phyloP scores from a whole-genome alignment of 2,329 filamentous ascomycete species.

The Coleophoma eucalyptorum region DNA sequence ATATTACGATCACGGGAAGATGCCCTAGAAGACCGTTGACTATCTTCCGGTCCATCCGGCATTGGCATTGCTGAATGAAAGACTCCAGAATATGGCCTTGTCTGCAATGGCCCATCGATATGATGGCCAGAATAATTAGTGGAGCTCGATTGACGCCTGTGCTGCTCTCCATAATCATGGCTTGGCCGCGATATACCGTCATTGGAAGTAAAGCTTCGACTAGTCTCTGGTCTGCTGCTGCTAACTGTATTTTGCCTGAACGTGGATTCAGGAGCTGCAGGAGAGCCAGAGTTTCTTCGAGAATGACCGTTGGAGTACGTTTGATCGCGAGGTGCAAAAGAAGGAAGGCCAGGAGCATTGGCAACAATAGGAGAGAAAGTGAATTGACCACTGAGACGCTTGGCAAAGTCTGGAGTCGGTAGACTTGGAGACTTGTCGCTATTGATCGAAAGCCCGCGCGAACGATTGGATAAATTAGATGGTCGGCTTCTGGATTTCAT shows the following conservation, averaged over 20 bases:
- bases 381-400: constrained; percentile 64
- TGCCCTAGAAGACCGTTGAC: constrained; percentile 50
- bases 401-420: constrained; percentile 62
- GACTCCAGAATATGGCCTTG: constrained; percentile 63
- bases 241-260: constrained; percentile 26
- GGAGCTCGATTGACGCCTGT: constrained; percentile 51
- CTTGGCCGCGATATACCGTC: constrained; percentile 44
- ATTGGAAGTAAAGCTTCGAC: constrained; percentile 54
- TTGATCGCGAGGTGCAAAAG: constrained; percentile 54
- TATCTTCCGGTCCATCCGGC: constrained; percentile 59
- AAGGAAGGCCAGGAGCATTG: constrained; percentile 42
- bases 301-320: constrained; percentile 43
- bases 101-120: constrained; percentile 22
- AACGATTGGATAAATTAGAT: constrained; percentile 33
- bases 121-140: constrained; percentile 47
- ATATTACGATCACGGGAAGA: constrained; percentile 53
- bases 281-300: constrained; percentile 53
- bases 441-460: constrained; percentile 57
- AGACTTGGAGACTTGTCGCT: constrained; percentile 60
- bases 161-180: constrained; percentile 38
- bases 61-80: constrained; percentile 87
- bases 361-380: constrained; percentile 51
- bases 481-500: constrained; percentile 20
- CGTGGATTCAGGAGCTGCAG: constrained; percentile 50
- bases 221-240: constrained; percentile 49